Evolutionary conservation across 1,284 basidiomycete genomes (phyloP).

Genomic region (Butyriboletus appendiculatus): DNA sequence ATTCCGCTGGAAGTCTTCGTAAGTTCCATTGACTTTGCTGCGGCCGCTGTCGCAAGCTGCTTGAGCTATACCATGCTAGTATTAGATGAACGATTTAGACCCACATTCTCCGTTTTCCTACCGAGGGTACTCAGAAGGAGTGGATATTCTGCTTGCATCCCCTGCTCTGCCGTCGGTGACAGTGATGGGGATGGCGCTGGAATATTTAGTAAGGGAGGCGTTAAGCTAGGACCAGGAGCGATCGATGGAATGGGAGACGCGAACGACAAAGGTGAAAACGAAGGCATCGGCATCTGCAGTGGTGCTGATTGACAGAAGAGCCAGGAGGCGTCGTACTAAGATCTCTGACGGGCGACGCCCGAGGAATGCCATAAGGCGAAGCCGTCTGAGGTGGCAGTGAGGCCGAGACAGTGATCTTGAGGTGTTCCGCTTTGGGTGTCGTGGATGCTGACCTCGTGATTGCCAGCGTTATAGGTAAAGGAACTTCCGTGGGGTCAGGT

Average conservation of each 20-base stretch:
- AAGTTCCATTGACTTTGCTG: slow-evolving; percentile 36
- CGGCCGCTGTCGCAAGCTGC: slow-evolving; percentile 36
- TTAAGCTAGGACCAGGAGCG: slow-evolving; percentile 1
- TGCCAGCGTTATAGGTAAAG: no score
- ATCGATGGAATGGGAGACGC: not conserved
- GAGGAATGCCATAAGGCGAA: no score
- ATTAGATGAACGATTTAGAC: not conserved
- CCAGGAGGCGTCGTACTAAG: no score
- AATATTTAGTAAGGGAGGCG: slow-evolving; percentile 10
- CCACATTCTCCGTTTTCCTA: slow-evolving; percentile 57
- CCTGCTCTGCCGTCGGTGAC: slow-evolving; percentile 44
- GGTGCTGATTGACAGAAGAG: no score
- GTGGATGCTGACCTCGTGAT: no score
- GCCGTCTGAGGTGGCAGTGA: no score
- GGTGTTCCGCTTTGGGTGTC: no score
- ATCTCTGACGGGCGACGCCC: no score
- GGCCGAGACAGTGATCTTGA: no score
- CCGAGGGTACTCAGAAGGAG: slow-evolving; percentile 44
- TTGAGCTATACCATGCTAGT: slow-evolving; percentile 40
- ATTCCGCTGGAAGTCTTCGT: slow-evolving; percentile 39
- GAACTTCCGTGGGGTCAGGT: no score
- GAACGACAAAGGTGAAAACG: slow-evolving; percentile 1
- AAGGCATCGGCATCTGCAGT: no score
- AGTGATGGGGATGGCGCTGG: slow-evolving; percentile 16
- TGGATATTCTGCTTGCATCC: slow-evolving; percentile 62